These are phyloP conservation scores for Apiospora hydei DNA, from an alignment of 2,329 filamentous ascomycete genomes.

Conservation along the genomic window DNA sequence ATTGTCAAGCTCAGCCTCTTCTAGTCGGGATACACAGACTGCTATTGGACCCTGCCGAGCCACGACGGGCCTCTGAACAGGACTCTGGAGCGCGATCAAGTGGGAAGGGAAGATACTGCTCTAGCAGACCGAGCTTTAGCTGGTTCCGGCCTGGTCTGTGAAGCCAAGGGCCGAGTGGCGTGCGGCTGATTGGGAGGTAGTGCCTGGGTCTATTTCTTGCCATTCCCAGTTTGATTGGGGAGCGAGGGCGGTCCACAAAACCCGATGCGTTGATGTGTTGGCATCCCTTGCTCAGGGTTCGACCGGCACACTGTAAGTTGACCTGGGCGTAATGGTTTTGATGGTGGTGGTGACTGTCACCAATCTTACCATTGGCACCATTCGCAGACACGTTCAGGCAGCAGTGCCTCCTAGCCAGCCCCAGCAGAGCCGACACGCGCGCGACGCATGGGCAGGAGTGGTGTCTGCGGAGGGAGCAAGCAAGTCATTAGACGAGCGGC, in stretches of 20 bases:
- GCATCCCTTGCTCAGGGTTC: constrained; percentile 13
- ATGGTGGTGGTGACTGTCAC: not conserved
- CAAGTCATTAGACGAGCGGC: not conserved
- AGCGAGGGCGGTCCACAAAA: not conserved
- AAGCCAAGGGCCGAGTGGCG: not conserved
- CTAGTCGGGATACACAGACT: not conserved
- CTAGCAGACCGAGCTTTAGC: constrained; percentile 1
- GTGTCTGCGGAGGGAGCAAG: not conserved
- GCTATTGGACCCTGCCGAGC: constrained; percentile 18
- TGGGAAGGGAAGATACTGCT: not conserved
- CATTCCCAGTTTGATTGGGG: constrained; percentile 3
- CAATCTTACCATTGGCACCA: not conserved
- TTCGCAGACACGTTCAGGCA: not conserved
- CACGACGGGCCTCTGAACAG: not conserved
- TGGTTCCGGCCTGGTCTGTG: not conserved
- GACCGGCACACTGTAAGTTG: not conserved
- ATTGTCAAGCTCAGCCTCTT: constrained; percentile 12
- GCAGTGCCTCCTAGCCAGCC: not conserved
- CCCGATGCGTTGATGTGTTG: constrained; percentile 4
- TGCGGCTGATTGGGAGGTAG: constrained; percentile 14
- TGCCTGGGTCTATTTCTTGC: not conserved
- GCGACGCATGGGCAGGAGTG: not conserved
- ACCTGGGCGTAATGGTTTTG: not conserved
- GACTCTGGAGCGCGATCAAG: not conserved
- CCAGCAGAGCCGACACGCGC: not conserved